Conservation (phyloP, 2,329 filamentous ascomycete genomes). For the Epichloe aotearoae region DNA sequence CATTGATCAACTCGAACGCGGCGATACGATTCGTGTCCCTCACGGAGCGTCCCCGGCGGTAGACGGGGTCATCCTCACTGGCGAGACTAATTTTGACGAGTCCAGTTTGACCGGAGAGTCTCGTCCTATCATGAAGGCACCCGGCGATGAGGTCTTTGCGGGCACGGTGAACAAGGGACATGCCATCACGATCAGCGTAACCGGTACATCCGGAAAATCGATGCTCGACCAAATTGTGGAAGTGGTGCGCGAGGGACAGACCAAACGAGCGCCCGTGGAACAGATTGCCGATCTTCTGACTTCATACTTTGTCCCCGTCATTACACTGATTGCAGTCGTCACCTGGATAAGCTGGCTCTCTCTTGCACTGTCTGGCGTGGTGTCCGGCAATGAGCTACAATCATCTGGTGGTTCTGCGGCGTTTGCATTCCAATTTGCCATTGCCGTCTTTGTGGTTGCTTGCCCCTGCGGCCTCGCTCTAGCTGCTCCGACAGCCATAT, state of each 20-base stretch:
- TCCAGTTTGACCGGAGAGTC: slow-evolving; percentile 79
- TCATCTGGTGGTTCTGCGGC: slow-evolving; percentile 52
- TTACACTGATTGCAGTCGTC: slow-evolving; percentile 53
- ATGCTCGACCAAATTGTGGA: slow-evolving; percentile 73
- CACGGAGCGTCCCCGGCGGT: slow-evolving; percentile 75
- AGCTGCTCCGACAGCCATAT: slow-evolving; percentile 75
- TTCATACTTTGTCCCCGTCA: slow-evolving; percentile 62
- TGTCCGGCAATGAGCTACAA: slow-evolving; percentile 45
- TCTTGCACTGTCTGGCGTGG: slow-evolving; percentile 43
- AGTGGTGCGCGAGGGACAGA: slow-evolving; percentile 65
- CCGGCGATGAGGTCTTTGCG: slow-evolving; percentile 53
- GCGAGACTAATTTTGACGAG: slow-evolving; percentile 66
- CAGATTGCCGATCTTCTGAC: slow-evolving; percentile 61
- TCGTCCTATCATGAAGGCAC: slow-evolving; percentile 47
- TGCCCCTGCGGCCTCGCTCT: slow-evolving; percentile 76
- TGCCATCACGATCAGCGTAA: slow-evolving; percentile 50
- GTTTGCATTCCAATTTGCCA: slow-evolving; percentile 71
- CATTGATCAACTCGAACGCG: slow-evolving; percentile 61
- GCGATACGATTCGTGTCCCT: slow-evolving; percentile 60
- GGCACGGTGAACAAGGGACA: slow-evolving; percentile 62
- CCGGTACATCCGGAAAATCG: slow-evolving; percentile 51
- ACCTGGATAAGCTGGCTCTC: slow-evolving; percentile 63
- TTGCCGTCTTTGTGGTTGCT: slow-evolving; percentile 76
- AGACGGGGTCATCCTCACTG: slow-evolving; percentile 56
- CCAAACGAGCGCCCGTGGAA: slow-evolving; percentile 62